Evolutionary conservation across 208 protist species (phyloP).

Genomic region (Herpetomonas samuelpessoai): DNA sequence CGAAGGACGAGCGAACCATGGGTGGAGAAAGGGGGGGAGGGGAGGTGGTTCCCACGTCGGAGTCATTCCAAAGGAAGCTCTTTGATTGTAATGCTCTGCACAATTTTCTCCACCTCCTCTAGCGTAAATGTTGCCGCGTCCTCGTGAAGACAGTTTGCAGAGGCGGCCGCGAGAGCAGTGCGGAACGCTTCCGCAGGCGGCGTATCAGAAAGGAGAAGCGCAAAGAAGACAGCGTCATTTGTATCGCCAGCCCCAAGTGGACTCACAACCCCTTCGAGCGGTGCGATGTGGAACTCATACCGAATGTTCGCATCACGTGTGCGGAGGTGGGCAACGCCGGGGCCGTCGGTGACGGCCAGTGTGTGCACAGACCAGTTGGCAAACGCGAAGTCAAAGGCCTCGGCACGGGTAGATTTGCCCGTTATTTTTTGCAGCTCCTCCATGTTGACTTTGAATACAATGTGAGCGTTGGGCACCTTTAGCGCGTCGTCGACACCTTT

Average conservation of each 20-base stretch:
- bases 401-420: conserved; percentile 10
- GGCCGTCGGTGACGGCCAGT: conserved; percentile 31
- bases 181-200: conserved; percentile 23
- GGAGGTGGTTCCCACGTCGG: too few species aligned
- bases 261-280: conserved; percentile 25
- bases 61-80: too few species aligned
- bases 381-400: conserved; percentile 27
- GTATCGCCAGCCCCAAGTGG: conserved; percentile 37
- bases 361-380: conserved; percentile 21
- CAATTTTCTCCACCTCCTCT: conserved; percentile 55
- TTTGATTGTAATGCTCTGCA: conserved; percentile 51
- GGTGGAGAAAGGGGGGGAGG: too few species aligned
- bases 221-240: conserved; percentile 30
- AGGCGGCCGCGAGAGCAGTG: conserved; percentile 23
- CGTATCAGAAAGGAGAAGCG: conserved; percentile 18
- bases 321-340: conserved; percentile 19
- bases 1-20: too few species aligned
- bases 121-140: conserved; percentile 20
- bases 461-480: conserved; percentile 16
- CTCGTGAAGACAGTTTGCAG: conserved; percentile 34
- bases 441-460: conserved; percentile 35
- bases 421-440: conserved; percentile 26
- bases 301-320: conserved; percentile 10
- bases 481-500: conserved; percentile 29
- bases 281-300: conserved; percentile 11